Conservation (phyloP, 1,284 basidiomycete species). For the Tilletia indica region DNA sequence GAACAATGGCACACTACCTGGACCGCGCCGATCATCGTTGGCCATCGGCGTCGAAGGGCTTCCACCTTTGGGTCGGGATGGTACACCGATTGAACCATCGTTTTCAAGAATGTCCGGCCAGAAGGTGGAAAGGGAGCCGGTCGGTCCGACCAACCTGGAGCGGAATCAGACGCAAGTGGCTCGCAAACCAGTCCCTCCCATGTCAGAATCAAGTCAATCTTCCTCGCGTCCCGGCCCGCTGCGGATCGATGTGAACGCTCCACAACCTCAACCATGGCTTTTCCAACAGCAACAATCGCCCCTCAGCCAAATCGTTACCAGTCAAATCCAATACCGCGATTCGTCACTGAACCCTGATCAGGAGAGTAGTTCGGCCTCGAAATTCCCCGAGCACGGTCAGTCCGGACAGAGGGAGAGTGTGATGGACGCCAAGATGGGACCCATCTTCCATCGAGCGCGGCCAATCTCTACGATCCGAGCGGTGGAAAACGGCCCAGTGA, state of each 20-base stretch:
- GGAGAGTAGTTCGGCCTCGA: background rate
- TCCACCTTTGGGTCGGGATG: background rate
- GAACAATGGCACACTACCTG: background rate
- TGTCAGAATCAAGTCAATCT: background rate
- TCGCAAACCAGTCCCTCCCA: background rate
- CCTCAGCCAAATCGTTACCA: background rate
- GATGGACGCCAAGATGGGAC: background rate
- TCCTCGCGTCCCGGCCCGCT: no score
- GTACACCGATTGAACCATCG: background rate
- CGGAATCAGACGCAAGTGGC: background rate
- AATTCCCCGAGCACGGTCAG: background rate
- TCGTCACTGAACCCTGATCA: background rate
- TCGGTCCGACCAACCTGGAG: background rate
- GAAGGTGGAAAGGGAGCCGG: no score
- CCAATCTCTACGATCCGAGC: background rate
- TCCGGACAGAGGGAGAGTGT: background rate
- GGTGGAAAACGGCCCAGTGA: background rate
- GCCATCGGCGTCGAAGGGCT: background rate
- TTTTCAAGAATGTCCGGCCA: background rate
- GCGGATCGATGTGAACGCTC: background rate
- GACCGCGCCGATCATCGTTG: background rate
- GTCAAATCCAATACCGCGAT: background rate
- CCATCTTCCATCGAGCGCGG: background rate
- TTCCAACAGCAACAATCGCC: constrained; percentile 1
- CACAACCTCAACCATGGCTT: background rate